Percentiles rank a stretch among this genome's conserved stretches.
These are phyloP conservation scores for Talaromyces nanjingensis DNA, from an alignment of 495 filamentous ascomycete genomes.

Conservation along the genomic window DNA sequence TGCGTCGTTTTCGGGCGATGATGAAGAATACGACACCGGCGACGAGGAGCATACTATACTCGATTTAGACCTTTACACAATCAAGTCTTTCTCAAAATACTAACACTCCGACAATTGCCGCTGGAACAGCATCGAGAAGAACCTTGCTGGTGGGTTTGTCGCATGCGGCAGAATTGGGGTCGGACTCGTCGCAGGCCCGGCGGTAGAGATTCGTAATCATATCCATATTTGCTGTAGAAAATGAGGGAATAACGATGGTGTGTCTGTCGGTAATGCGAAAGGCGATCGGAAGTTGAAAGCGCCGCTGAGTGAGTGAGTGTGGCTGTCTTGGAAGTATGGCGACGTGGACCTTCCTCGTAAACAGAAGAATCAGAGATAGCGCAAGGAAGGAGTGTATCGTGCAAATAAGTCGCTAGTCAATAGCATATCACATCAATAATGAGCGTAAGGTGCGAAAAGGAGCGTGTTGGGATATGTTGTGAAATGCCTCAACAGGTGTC, in stretches of 20 bases:
- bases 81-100: not conserved
- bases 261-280: not conserved
- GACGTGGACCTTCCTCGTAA: not conserved
- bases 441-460: not conserved
- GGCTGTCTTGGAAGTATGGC: not conserved
- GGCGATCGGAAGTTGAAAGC: not conserved
- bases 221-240: not conserved
- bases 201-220: constrained; percentile 1
- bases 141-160: constrained; percentile 6
- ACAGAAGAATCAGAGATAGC: not conserved
- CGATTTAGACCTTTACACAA: not conserved
- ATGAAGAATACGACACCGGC: constrained; percentile 2
- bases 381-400: not conserved
- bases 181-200: not conserved
- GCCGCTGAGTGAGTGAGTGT: not conserved
- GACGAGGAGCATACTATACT: constrained; percentile 2
- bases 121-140: constrained; percentile 6
- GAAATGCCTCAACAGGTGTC: not conserved
- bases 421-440: not conserved
- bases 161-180: not conserved
- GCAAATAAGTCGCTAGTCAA: not conserved
- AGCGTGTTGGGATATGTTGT: not conserved
- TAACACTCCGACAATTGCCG: constrained; percentile 4
- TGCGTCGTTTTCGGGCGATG: constrained; percentile 3
- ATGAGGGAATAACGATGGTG: not conserved